phyloP scores from a whole-genome alignment of 2,329 filamentous ascomycete species.

The Dothideomycetes sp. region DNA sequence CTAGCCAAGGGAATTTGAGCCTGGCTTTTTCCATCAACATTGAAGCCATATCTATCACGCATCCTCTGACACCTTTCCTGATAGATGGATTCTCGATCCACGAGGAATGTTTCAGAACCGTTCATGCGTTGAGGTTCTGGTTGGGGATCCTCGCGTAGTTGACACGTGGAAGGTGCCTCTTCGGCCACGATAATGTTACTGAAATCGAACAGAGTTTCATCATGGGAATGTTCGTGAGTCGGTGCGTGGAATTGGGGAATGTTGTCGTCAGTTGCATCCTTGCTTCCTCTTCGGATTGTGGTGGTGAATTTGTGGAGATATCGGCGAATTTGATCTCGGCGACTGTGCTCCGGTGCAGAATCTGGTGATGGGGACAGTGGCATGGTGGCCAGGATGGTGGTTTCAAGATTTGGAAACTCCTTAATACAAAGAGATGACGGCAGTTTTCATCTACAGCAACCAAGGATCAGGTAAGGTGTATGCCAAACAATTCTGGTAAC shows the following conservation, averaged over 20 bases:
- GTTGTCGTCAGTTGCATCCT: constrained; percentile 7
- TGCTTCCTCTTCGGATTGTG: constrained; percentile 12
- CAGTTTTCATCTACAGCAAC: too few species aligned
- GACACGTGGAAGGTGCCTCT: not conserved
- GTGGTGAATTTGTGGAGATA: constrained; percentile 11
- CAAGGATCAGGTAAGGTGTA: not conserved
- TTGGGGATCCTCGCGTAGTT: too few species aligned
- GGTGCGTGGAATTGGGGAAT: constrained; percentile 4
- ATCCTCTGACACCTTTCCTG: constrained; percentile 5
- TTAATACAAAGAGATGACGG: too few species aligned
- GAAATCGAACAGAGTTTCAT: constrained; percentile 9
- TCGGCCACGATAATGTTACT: constrained; percentile 7
- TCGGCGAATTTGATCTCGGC: constrained; percentile 5
- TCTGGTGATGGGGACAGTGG: not conserved
- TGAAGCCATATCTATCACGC: constrained; percentile 8
- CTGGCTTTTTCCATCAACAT: constrained; percentile 1
- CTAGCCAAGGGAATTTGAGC: not conserved
- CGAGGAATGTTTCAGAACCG: constrained; percentile 9
- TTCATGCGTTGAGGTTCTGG: constrained; percentile 2
- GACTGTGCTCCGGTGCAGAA: constrained; percentile 3
- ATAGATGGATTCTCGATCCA: constrained; percentile 10
- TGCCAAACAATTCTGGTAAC: not conserved
- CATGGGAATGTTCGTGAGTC: constrained; percentile 10
- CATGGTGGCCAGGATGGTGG: not conserved
- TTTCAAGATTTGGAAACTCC: too few species aligned